A percentile compares a stretch with the other conserved stretches of the same genome.
phyloP scores from a whole-genome alignment of 2,329 filamentous ascomycete genomes.

The Pestalotiopsis sp. region DNA sequence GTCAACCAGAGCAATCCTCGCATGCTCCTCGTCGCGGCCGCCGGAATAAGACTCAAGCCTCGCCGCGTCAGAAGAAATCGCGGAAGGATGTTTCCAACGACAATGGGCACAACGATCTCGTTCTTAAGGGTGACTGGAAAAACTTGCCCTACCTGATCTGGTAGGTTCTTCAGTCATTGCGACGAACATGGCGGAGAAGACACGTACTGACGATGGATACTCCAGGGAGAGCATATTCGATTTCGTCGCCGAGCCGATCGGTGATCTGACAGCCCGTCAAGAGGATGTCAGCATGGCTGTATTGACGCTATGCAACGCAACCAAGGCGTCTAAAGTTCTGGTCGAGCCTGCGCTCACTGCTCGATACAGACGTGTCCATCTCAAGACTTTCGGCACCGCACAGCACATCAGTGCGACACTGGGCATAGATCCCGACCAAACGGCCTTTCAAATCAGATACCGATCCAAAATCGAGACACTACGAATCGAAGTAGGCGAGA shows the following conservation, averaged over 20 bases:
- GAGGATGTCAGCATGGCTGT: conserved; percentile 42
- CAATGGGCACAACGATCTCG: neutral
- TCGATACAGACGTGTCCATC: conserved; percentile 69
- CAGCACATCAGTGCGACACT: conserved; percentile 41
- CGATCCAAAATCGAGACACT: conserved; percentile 70
- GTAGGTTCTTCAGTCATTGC: neutral
- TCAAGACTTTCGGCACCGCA: conserved; percentile 44
- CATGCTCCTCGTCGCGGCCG: neutral
- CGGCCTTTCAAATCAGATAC: conserved; percentile 56
- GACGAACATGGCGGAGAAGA: neutral
- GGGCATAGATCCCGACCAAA: neutral
- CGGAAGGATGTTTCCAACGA: neutral
- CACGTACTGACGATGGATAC: neutral
- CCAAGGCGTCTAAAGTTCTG: conserved; percentile 65
- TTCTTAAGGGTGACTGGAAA: conserved; percentile 14
- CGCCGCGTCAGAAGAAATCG: neutral
- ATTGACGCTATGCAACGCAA: conserved; percentile 57
- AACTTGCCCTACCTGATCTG: conserved; percentile 14
- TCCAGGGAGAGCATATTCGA: conserved; percentile 54
- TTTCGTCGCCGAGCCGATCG: conserved; percentile 63
- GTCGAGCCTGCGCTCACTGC: conserved; percentile 73
- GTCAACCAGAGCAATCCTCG: neutral
- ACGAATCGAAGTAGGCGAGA: conserved; percentile 63
- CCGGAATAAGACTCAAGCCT: neutral
- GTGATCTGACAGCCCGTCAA: conserved; percentile 41